Conservation (phyloP, 1,284 basidiomycete species). For the Austroboletus niveus region DNA sequence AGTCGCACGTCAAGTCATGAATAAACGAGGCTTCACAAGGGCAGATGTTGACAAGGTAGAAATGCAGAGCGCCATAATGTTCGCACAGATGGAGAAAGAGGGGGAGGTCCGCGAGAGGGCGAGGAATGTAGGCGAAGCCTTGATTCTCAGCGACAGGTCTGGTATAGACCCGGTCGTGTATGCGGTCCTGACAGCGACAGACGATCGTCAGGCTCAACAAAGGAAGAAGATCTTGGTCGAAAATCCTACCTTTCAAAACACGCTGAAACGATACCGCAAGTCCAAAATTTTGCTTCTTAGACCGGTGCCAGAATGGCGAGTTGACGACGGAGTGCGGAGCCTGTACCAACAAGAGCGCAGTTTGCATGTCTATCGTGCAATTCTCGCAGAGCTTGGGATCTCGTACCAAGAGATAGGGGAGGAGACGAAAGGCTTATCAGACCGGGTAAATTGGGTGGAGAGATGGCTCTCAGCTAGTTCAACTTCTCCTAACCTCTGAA, state of each 20-base stretch:
- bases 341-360: constrained; percentile 49
- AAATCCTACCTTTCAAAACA: constrained; percentile 39
- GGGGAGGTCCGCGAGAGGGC: constrained; percentile 21
- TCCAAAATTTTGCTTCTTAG: constrained; percentile 50
- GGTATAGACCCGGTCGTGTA: constrained; percentile 63
- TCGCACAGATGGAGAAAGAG: constrained; percentile 51
- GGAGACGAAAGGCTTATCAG: constrained; percentile 37
- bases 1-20: constrained; percentile 60
- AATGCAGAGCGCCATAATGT: constrained; percentile 63
- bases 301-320: constrained; percentile 55
- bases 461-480: constrained; percentile 7
- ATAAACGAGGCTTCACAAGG: constrained; percentile 47
- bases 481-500: constrained; percentile 13
- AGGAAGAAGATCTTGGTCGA: constrained; percentile 37
- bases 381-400: constrained; percentile 47
- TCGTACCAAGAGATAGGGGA: constrained; percentile 45
- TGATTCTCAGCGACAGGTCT: constrained; percentile 62
- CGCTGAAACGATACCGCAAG: constrained; percentile 42
- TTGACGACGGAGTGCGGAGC: constrained; percentile 60
- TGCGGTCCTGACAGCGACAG: constrained; percentile 45
- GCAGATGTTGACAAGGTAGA: constrained; percentile 46
- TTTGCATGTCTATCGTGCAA: constrained; percentile 36
- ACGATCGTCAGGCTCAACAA: constrained; percentile 35
- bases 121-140: constrained; percentile 14
- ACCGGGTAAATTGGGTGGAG: constrained; percentile 29